Evolutionary conservation across 2,329 filamentous ascomycete species (phyloP).

Genomic region (Ilyonectria mors-panacis): DNA sequence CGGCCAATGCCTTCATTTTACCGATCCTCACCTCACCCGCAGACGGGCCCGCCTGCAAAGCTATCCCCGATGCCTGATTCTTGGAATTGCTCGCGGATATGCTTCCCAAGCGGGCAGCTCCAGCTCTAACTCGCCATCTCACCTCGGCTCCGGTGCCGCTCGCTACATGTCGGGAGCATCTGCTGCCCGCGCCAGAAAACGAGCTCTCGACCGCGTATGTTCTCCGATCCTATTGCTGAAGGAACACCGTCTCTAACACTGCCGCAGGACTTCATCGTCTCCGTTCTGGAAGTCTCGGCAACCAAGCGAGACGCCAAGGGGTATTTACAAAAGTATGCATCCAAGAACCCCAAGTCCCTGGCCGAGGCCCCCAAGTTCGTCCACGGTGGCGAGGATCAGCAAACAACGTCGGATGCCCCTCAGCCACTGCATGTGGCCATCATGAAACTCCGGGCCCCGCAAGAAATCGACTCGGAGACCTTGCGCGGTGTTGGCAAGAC

Average conservation of each 20-base stretch:
- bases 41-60: conserved; percentile 14
- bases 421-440: conserved; percentile 77
- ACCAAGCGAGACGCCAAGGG: conserved; percentile 94
- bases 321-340: conserved; percentile 87
- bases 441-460: conserved; percentile 84
- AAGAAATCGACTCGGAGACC: conserved; percentile 77
- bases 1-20: conserved; percentile 39
- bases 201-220: conserved; percentile 52
- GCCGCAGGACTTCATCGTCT: conserved; percentile 84
- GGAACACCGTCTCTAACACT: conserved; percentile 26
- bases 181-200: conserved; percentile 49
- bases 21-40: conserved; percentile 17
- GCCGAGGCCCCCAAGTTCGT: conserved; percentile 52
- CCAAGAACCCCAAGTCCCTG: conserved; percentile 48
- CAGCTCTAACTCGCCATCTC: conserved; percentile 24
- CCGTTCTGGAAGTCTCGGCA: conserved; percentile 87
- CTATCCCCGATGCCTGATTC: conserved; percentile 20
- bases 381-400: conserved; percentile 48
- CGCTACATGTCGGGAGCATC: conserved; percentile 51
- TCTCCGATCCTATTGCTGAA: background rate
- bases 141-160: conserved; percentile 35
- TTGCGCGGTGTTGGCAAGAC: conserved; percentile 86
- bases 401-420: conserved; percentile 30
- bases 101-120: conserved; percentile 32
- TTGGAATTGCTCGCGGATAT: conserved; percentile 27